Percentiles rank a stretch among this genome's conserved stretches.
These are phyloP conservation scores for Penicillium samsonianum DNA, from an alignment of 495 filamentous ascomycete species.

Conservation along the genomic window DNA sequence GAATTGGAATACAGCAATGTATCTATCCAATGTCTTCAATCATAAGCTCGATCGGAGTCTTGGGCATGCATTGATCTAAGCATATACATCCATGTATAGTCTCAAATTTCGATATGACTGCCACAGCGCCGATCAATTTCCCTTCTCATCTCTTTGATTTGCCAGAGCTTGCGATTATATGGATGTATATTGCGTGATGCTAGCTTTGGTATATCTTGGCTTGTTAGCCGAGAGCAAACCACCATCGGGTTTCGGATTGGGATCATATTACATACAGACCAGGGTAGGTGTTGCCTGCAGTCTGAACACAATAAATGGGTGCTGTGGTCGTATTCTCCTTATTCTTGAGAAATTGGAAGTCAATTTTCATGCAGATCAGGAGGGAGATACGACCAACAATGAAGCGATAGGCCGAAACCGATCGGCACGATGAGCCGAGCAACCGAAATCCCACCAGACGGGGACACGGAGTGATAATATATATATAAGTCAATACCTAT, in stretches of 20 bases:
- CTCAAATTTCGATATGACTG: neutral
- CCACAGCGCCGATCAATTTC: neutral
- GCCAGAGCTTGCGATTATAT: neutral
- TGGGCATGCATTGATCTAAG: neutral
- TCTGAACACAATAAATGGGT: neutral
- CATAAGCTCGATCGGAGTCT: neutral
- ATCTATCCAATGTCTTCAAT: no score
- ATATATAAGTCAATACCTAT: neutral
- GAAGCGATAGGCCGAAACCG: neutral
- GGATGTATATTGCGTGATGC: neutral
- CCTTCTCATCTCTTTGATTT: neutral
- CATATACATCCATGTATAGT: no score
- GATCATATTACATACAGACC: neutral
- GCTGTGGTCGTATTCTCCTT: neutral
- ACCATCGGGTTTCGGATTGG: neutral
- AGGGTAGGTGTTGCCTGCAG: neutral
- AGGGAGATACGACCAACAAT: neutral
- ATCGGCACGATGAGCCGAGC: conserved; percentile 24
- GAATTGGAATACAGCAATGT: no score
- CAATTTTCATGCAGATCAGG: neutral
- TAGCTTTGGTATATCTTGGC: neutral
- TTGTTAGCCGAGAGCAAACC: neutral
- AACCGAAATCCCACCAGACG: no score
- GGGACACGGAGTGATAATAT: conserved; percentile 16
- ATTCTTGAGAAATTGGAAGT: neutral